Conservation (phyloP, 495 filamentous ascomycete genomes). For the Podospora tetraspora region DNA sequence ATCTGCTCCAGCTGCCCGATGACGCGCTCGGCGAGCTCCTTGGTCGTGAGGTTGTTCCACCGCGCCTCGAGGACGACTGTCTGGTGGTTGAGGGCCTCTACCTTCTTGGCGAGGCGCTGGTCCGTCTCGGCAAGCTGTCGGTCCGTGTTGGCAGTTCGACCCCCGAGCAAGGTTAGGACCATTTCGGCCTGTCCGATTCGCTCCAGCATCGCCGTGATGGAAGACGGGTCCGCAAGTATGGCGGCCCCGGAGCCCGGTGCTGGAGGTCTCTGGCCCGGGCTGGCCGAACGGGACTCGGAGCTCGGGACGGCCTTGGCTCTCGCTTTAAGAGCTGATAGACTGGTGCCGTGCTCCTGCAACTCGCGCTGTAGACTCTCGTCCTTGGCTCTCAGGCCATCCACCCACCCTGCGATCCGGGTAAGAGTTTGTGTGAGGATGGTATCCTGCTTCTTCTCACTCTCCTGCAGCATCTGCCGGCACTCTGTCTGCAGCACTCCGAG, state of each 20-base stretch:
- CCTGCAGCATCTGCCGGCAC: neutral
- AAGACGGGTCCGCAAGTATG: too few relatives aligned
- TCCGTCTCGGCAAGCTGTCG: neutral
- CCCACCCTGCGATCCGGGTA: neutral
- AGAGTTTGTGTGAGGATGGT: neutral
- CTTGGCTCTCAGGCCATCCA: neutral
- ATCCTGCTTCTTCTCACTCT: neutral
- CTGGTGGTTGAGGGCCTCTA: neutral
- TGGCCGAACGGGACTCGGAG: neutral
- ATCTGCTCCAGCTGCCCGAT: conserved; percentile 23
- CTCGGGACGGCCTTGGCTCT: neutral
- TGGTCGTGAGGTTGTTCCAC: conserved; percentile 29
- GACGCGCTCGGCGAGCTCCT: conserved; percentile 22
- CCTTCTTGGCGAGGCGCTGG: neutral
- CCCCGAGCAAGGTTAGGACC: neutral
- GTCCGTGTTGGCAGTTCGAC: too few relatives aligned
- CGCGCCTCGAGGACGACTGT: conserved; percentile 17
- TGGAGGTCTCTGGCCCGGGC: neutral
- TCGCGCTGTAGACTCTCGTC: neutral
- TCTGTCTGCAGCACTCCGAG: neutral
- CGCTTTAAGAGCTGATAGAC: neutral
- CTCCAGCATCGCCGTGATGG: neutral
- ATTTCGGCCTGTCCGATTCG: neutral
- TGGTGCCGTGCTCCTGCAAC: too few relatives aligned
- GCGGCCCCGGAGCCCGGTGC: neutral